Base-by-base conservation (phyloP, 2,329 filamentous ascomycete species). In the Leptographium lundbergii region DNA sequence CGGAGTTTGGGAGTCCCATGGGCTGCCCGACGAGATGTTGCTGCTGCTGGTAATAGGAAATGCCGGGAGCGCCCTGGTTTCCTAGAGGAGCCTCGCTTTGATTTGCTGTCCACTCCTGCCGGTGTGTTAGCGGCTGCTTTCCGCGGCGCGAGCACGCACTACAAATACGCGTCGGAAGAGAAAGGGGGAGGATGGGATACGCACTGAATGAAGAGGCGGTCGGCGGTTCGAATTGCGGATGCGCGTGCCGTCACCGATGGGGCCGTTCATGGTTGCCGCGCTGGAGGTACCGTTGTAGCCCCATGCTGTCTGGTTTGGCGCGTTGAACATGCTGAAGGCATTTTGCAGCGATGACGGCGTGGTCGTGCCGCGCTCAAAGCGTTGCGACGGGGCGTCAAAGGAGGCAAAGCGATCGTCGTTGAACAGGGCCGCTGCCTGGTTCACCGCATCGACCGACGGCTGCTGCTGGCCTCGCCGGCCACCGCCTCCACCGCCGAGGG, bases 381-480 rank as follows among this genome's bases (percentile, higher is more conserved):
- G 61, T 22, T 69, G 87, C 60, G 74, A 81, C 10, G 66, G 82
- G 78, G 60, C 77, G 60, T 78, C 80, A 63, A 89, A 86, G 57
- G 75, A 75, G 59, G 78, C 82, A 66, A 84, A 72, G 77, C 87
- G 73, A 73, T 94, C 89, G 57, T 81, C 78, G 19, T 79, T 77
- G 72, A 92, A 95, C 57, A 91, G 77, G 60, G 82, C 82, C 56
- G 84, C 80, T 0, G 75, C 73, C 59, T 84, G 82, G 61, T 80
- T 82, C 68, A 87, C 86, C 61, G 79, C 78, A 65, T 95, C 90
- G 69, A 91, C 89, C 65, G 88, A 87, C 66, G 89, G 82, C 66
- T 90, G 91, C 66, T 89, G 82, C 66, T 90, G 91, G 51, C 84
- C 77, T 69, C 87, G 85, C 65, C 88, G 83, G 68, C 87, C 83